These are phyloP conservation scores for Coemansia sp. DNA, from an alignment of 192 early-diverging fungal genomes.

Conservation along the genomic window DNA sequence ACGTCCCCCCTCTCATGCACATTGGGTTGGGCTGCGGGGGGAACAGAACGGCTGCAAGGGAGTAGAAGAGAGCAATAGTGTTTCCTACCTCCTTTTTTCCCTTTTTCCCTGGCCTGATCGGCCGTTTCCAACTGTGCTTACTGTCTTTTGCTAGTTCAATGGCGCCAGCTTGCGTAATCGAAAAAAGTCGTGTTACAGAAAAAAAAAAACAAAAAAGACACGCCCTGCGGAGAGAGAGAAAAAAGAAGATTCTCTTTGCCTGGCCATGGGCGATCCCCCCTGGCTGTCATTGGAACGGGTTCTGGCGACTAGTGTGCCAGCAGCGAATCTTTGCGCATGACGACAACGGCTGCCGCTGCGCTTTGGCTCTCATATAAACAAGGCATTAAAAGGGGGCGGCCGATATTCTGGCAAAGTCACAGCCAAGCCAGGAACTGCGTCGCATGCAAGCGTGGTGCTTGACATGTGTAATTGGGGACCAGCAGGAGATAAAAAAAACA, in stretches of 20 bases:
- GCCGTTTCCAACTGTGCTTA: neutral
- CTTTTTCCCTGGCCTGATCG: neutral
- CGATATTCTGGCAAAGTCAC: neutral
- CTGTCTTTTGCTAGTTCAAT: neutral
- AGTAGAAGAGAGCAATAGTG: neutral
- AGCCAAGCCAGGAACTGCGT: neutral
- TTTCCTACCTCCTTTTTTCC: neutral
- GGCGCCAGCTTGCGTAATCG: slow-evolving; percentile 18
- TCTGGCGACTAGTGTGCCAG: neutral
- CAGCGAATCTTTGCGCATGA: neutral
- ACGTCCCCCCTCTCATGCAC: neutral
- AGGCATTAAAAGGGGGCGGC: neutral
- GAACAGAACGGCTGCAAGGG: neutral
- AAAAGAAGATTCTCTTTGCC: neutral
- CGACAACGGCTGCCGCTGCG: neutral
- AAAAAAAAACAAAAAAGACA: neutral
- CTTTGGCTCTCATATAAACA: neutral
- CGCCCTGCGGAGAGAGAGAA: neutral
- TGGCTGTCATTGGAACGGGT: neutral
- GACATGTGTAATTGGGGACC: neutral
- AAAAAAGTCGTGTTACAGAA: neutral
- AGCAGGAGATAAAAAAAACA: neutral
- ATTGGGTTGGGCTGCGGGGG: neutral
- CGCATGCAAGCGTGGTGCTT: neutral
- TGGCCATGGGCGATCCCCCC: neutral